These are phyloP conservation scores for Botrytis sinoallii DNA, from an alignment of 2,329 filamentous ascomycete genomes.

Conservation along the genomic window DNA sequence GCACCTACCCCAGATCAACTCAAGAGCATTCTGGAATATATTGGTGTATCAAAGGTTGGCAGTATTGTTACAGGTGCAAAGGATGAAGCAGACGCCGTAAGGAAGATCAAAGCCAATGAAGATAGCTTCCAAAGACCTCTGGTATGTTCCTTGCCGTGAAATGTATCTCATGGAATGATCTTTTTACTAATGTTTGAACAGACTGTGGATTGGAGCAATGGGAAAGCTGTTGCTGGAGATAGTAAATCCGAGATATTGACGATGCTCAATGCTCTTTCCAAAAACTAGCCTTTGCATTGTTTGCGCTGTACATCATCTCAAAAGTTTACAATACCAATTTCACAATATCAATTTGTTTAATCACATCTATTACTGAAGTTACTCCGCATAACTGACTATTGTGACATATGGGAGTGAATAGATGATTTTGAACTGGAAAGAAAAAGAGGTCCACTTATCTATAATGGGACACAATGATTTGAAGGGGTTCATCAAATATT, in stretches of 20 bases:
- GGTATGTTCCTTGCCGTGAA: constrained; percentile 49
- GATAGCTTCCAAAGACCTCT: constrained; percentile 72
- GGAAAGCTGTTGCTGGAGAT: constrained; percentile 72
- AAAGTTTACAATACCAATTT: constrained; percentile 16
- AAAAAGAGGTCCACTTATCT: neutral
- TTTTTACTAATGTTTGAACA: constrained; percentile 36
- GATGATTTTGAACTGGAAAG: neutral
- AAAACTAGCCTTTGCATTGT: constrained; percentile 24
- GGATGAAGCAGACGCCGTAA: constrained; percentile 73
- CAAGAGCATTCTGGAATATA: constrained; percentile 78
- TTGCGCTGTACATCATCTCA: neutral
- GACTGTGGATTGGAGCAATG: constrained; percentile 92
- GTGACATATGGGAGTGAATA: neutral
- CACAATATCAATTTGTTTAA: neutral
- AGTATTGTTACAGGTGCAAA: constrained; percentile 73
- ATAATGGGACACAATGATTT: neutral
- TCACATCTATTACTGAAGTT: neutral
- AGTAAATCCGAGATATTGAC: constrained; percentile 87
- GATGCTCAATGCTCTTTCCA: constrained; percentile 61
- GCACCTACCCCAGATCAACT: constrained; percentile 80
- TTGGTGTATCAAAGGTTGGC: constrained; percentile 58
- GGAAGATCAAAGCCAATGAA: constrained; percentile 67
- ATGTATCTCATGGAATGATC: neutral
- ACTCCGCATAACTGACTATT: neutral
- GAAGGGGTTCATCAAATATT: neutral